Evolutionary conservation across 2,329 filamentous ascomycete genomes (phyloP), one percentile per base, ranked within the genome.

Genomic region (Pseudogymnoascus sp.): DNA sequence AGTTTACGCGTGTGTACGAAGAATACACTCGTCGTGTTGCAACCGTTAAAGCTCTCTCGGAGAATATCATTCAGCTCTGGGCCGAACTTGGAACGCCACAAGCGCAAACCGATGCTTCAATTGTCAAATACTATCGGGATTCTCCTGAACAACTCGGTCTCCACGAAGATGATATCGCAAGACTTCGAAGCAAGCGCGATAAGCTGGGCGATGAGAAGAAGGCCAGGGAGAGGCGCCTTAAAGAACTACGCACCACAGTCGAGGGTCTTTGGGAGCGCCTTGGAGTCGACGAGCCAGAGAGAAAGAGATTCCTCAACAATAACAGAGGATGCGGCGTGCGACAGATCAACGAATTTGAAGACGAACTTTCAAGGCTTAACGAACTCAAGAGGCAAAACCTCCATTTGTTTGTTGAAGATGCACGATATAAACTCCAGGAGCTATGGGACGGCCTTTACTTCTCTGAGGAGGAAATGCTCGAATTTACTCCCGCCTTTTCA

Each of bases 391-490:
- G 89, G 70, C 91, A 99, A 74, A 97, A 99, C 71, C 81, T 99
- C 66, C 92, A 97, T 73, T 77, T 97, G 4, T 99, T 99, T 71
- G 91, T 99, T 10, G 94, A 97, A 74, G 94, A 99, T 77, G 89
- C 93, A 18, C 85, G 95, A 42, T 90, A 86, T 76, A 91, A 90
- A 73, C 82, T 99, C 10, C 93, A 97, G 75, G 92, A 95, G 72
- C 84, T 99, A 0, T 99, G 95, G 94, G 94, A 99, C 73, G 82
- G 85, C 0, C 79, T 99, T 1, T 97, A 94, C 78, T 92, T 95
- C 72, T 96, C 91, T 0, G 94, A 99, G 73, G 94, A 99, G 71
- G 94, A 99, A 77, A 97, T 97, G 92, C 84, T 97, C 63, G 92
- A 97, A 69, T 99, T 99, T 70, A 94, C 92, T 0, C 94, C 95